Evolutionary conservation across 371 early-diverging fungal species (phyloP), one percentile per base, ranked within the genome.

Genomic region (Circinella minor): DNA sequence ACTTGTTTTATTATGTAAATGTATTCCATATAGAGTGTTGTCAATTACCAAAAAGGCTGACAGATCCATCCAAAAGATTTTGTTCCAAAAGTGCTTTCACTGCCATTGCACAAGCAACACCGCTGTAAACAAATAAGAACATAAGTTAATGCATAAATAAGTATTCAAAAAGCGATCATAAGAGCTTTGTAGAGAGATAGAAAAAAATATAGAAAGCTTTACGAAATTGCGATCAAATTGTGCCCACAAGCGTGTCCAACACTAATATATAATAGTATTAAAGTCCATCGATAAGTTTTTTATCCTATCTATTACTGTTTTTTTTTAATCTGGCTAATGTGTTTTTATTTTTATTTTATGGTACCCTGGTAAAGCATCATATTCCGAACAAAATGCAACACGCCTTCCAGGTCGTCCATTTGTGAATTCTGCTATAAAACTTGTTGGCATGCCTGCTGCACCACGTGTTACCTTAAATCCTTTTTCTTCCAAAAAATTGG

Each of bases 201-300:
- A 27, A 27, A 27, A 27, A 27, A 27, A 27, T 1, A 2, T 27
- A 27, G 0, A 27, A 27, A 27, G 27, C 27, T 27, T 27, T 27
- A 27, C 27, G 27, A 27, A 69, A 93, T 88, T 7, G 91, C 91
- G 63, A 93, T 92, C 46, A 91, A 66, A 59, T 91, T 89, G 68
- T 91, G 89, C 6, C 90, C 91, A 62, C 91, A 91, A 15, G 80
- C 90, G 70, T 91, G 91, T 9, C 90, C 91, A 48, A 90, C 74
- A 15, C 81, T 85, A 69, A 76, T 62, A 10, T 48, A 9, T 15
- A 4, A 46, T 18, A 27, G 20, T 18, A 38, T 4, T 10, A 1
- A 20, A 54, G 15, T 34, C n/a, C 2, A 27, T 27, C 27, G 2
- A 27, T 27, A 27, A 27, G 27, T 27, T 27, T 27, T 27, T 27